Evolutionary conservation across 805 yeast species (phyloP).

Genomic region (Candida palmyrensis): DNA sequence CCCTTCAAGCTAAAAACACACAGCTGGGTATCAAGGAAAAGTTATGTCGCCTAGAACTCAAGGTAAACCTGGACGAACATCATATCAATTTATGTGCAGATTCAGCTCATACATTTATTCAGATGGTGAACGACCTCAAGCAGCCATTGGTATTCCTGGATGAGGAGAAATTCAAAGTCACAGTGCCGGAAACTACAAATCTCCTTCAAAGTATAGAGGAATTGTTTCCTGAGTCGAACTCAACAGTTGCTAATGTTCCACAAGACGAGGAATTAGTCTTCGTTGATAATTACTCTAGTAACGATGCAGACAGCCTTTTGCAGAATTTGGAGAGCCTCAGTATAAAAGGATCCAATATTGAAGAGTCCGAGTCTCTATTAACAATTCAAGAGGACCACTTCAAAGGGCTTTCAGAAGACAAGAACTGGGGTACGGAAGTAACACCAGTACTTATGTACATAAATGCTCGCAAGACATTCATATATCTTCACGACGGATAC

Average conservation of each 20-base stretch:
- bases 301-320: neutral
- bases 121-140: slow-evolving; percentile 65
- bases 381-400: slow-evolving; percentile 25
- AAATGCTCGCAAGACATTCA: slow-evolving; percentile 31
- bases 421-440: slow-evolving; percentile 4
- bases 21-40: slow-evolving; percentile 16
- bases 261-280: slow-evolving; percentile 6
- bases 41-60: slow-evolving; percentile 35
- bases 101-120: slow-evolving; percentile 68
- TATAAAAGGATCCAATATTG: slow-evolving; percentile 1
- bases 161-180: slow-evolving; percentile 52
- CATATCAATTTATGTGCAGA: slow-evolving; percentile 73
- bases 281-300: slow-evolving; percentile 16
- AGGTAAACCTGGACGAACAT: slow-evolving; percentile 43
- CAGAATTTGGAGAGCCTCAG: slow-evolving; percentile 1
- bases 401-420: slow-evolving; percentile 2
- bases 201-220: slow-evolving; percentile 38
- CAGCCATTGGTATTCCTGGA: slow-evolving; percentile 58
- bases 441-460: slow-evolving; percentile 24
- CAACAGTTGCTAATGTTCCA: slow-evolving; percentile 8
- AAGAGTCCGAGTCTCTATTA: slow-evolving; percentile 7
- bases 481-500: slow-evolving; percentile 79
- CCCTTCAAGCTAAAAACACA: slow-evolving; percentile 11
- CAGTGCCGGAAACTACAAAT: slow-evolving; percentile 27
- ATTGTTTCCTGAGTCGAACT: slow-evolving; percentile 1